Conservation (phyloP, 2,329 filamentous ascomycete genomes). For the Trichoderma hamatum region DNA sequence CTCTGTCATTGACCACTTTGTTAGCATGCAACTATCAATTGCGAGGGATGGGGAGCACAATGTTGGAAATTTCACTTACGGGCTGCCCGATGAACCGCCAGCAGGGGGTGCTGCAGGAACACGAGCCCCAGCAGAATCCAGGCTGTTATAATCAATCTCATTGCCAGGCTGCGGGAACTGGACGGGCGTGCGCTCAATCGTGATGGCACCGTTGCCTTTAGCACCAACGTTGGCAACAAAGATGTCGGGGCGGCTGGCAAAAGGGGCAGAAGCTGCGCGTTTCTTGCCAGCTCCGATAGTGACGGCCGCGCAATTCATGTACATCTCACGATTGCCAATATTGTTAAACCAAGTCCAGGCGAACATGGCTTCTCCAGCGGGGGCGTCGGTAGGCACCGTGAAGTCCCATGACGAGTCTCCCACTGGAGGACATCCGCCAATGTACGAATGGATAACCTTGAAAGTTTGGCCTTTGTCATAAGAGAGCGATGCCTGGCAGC, state of each 20-base stretch:
- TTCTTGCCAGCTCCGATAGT: slow-evolving; percentile 54
- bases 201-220: slow-evolving; percentile 56
- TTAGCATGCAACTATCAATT: neutral
- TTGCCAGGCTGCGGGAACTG: slow-evolving; percentile 68
- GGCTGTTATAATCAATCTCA: slow-evolving; percentile 49
- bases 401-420: slow-evolving; percentile 62
- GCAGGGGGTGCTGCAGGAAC: slow-evolving; percentile 31
- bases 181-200: slow-evolving; percentile 59
- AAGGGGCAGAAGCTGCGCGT: slow-evolving; percentile 38
- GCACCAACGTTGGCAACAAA: slow-evolving; percentile 69
- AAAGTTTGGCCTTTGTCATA: slow-evolving; percentile 73
- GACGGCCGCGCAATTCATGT: slow-evolving; percentile 81
- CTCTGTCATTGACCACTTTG: neutral
- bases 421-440: slow-evolving; percentile 56
- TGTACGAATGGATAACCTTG: slow-evolving; percentile 65
- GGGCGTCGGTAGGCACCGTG: slow-evolving; percentile 65
- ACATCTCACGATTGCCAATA: slow-evolving; percentile 79
- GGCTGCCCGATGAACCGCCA: neutral
- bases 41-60: too few species aligned
- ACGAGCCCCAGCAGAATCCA: too few species aligned
- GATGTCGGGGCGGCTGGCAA: slow-evolving; percentile 64
- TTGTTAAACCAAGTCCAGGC: slow-evolving; percentile 81
- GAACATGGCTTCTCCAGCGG: slow-evolving; percentile 64
- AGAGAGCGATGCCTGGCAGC: slow-evolving; percentile 74
- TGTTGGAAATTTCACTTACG: slow-evolving; percentile 13